Evolutionary conservation across 306 rosid genomes (phyloP).

Genomic region (Coriaria nepalensis): DNA sequence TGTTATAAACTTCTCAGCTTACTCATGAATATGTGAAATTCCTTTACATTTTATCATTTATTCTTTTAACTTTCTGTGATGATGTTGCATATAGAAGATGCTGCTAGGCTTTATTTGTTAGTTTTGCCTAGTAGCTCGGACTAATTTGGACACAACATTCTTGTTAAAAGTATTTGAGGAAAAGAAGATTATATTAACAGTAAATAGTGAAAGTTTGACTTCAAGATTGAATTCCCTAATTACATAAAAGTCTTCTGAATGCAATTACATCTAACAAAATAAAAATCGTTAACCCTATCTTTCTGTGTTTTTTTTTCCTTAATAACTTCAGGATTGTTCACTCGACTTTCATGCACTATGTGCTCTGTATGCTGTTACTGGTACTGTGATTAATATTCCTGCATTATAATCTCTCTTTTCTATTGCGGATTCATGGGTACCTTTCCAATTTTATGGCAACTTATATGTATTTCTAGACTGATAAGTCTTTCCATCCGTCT

Average conservation of each 20-base stretch:
- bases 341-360: conserved; percentile 58
- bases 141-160: too few relatives aligned
- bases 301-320: not conserved
- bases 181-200: too few relatives aligned
- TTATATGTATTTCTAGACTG: conserved; percentile 3
- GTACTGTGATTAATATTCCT: conserved; percentile 27
- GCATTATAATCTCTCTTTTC: not conserved
- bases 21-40: not conserved
- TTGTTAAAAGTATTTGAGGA: too few relatives aligned
- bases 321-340: conserved; percentile 57
- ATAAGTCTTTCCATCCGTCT: conserved; percentile 6
- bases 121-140: too few relatives aligned
- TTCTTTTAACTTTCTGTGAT: not conserved
- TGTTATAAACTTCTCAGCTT: conserved; percentile 11
- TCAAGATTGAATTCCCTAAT: too few relatives aligned
- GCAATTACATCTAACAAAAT: too few relatives aligned
- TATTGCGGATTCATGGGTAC: not conserved
- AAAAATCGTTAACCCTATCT: too few relatives aligned
- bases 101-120: too few relatives aligned
- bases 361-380: conserved; percentile 73
- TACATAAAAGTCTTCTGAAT: too few relatives aligned
- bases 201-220: too few relatives aligned
- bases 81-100: not conserved
- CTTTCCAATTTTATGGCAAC: not conserved
- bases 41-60: not conserved